A percentile compares a stretch with the other conserved stretches of the same genome.
phyloP scores from a whole-genome alignment of 768 basidiomycete species.

The Strobilomyces confusus region DNA sequence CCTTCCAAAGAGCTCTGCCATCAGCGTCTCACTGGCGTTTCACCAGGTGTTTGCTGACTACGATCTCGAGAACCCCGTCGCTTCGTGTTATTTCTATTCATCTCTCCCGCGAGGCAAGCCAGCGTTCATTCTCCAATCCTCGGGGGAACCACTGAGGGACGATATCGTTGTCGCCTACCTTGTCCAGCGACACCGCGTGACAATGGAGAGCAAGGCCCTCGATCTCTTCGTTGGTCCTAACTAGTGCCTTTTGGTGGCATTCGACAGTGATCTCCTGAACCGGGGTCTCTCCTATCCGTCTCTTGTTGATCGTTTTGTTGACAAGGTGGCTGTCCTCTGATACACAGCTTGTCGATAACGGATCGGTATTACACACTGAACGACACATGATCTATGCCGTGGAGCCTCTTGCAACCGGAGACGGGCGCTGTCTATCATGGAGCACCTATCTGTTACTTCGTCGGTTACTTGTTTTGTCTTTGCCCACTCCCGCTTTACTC shows the following conservation, averaged over 20 bases:
- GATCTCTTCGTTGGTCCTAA: slow-evolving; percentile 23
- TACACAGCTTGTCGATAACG: not conserved
- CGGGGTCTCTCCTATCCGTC: not conserved
- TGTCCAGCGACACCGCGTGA: slow-evolving; percentile 24
- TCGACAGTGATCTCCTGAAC: not conserved
- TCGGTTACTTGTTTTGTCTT: not conserved
- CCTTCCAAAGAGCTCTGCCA: not conserved
- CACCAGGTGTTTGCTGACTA: slow-evolving; percentile 22
- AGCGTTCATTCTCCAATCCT: slow-evolving; percentile 19
- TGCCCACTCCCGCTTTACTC: not conserved
- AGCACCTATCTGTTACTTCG: not conserved
- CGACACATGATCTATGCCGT: not conserved
- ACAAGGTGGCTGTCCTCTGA: not conserved
- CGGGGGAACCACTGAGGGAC: slow-evolving; percentile 27
- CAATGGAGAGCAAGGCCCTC: slow-evolving; percentile 22
- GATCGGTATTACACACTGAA: not conserved
- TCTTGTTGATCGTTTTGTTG: not conserved
- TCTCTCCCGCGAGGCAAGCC: slow-evolving; percentile 8
- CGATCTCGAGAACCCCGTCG: slow-evolving; percentile 23
- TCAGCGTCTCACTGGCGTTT: not conserved
- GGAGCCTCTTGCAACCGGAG: not conserved
- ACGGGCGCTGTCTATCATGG: not conserved
- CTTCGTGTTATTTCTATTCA: slow-evolving; percentile 18
- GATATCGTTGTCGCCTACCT: slow-evolving; percentile 28
- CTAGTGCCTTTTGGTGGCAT: not conserved